Percentiles rank a stretch among this genome's conserved stretches.
These are phyloP conservation scores for Alternaria gansuensis DNA, from an alignment of 2,329 filamentous ascomycete species.

Conservation along the genomic window DNA sequence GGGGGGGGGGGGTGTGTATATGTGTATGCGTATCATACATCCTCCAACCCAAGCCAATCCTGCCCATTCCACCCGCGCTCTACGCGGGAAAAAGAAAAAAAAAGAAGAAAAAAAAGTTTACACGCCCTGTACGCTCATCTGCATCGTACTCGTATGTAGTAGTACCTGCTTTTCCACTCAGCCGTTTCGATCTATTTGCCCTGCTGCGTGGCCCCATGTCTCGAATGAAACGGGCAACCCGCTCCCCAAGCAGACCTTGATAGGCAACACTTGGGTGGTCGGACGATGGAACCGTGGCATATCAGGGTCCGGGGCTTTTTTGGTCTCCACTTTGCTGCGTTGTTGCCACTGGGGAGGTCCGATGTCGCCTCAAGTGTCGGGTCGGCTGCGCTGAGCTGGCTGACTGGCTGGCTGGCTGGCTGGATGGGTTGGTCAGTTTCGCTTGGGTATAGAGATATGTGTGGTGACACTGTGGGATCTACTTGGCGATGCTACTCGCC, in stretches of 20 bases:
- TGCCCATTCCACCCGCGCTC: too few relatives aligned
- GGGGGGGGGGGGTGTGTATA: not conserved
- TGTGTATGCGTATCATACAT: not conserved
- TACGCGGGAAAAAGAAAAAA: too few relatives aligned
- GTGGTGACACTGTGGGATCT: not conserved
- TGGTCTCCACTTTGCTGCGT: not conserved
- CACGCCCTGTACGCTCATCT: not conserved
- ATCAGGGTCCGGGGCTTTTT: not conserved
- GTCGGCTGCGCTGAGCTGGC: too few relatives aligned
- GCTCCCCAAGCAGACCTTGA: too few relatives aligned
- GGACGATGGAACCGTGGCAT: too few relatives aligned
- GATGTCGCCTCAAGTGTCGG: not conserved
- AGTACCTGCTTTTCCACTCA: not conserved
- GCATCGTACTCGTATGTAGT: not conserved
- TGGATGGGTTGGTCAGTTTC: not conserved
- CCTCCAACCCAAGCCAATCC: too few relatives aligned
- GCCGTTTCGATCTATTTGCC: slow-evolving; percentile 3
- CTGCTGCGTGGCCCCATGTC: not conserved
- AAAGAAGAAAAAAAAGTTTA: too few relatives aligned
- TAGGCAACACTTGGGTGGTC: too few relatives aligned
- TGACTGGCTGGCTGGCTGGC: not conserved
- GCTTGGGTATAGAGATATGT: slow-evolving; percentile 5
- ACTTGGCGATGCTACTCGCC: slow-evolving; percentile 4
- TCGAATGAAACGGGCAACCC: too few relatives aligned
- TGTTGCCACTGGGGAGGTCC: not conserved